Evolutionary conservation across 164 flowering plant genomes (phyloP).

Genomic region (Vitis amurensis): DNA sequence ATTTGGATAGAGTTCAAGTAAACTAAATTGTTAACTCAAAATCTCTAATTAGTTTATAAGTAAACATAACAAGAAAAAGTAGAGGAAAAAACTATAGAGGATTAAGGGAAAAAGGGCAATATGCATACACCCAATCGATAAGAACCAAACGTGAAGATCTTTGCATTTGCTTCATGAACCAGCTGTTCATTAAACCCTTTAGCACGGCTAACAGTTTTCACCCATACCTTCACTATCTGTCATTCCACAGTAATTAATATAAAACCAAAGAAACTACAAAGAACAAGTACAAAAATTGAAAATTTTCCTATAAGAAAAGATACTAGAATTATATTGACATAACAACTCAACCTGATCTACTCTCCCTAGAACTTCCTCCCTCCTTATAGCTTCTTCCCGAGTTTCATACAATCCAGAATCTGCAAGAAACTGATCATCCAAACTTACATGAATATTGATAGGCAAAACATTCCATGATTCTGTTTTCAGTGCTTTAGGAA

Average conservation of each 20-base stretch:
- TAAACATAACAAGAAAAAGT: too few species aligned
- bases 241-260: slow-evolving; percentile 3
- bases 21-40: too few species aligned
- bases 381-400: slow-evolving; percentile 75
- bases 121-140: slow-evolving; percentile 91
- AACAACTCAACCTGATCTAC: slow-evolving; percentile 75
- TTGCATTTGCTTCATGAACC: slow-evolving; percentile 93
- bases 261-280: slow-evolving; percentile 1
- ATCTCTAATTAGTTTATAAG: too few species aligned
- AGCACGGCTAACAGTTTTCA: slow-evolving; percentile 68
- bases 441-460: background rate
- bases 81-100: too few species aligned
- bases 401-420: slow-evolving; percentile 82
- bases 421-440: slow-evolving; percentile 54
- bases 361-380: slow-evolving; percentile 96
- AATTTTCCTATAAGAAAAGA: background rate
- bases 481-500: background rate
- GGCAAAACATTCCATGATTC: background rate
- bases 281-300: background rate
- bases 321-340: background rate
- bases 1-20: slow-evolving; percentile 52
- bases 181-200: slow-evolving; percentile 87
- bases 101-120: background rate
- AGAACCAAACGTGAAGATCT: slow-evolving; percentile 96
- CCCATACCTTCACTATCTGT: slow-evolving; percentile 95